A percentile compares a stretch with the other conserved stretches of the same genome.
Evolutionary conservation across 73 alveolate species (phyloP).

Genomic region (Paramecium biaurelia): DNA sequence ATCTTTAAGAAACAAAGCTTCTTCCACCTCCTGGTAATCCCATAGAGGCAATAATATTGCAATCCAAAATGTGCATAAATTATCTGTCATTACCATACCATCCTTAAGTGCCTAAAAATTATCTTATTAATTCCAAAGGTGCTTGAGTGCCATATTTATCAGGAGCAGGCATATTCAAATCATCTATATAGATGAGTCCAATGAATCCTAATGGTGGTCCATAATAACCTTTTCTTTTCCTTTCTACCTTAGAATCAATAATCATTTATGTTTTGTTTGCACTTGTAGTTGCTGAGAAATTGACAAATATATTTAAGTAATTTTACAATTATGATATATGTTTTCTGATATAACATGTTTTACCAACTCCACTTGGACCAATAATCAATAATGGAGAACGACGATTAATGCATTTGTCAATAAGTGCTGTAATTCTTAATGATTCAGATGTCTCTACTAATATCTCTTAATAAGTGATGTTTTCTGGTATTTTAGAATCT

Average conservation of each 20-base stretch:
- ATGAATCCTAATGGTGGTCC: conserved; percentile 84
- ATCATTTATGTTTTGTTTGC: conserved; percentile 85
- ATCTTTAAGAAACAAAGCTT: conserved; percentile 71
- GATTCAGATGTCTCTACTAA: conserved; percentile 89
- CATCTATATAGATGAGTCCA: conserved; percentile 82
- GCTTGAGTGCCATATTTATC: conserved; percentile 96
- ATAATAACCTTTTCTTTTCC: conserved; percentile 88
- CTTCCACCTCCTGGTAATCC: conserved; percentile 86
- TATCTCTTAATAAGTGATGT: conserved; percentile 77
- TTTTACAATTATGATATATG: conserved; percentile 68
- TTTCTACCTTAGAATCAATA: conserved; percentile 89
- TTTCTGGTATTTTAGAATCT: conserved; percentile 64
- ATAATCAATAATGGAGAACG: conserved; percentile 76
- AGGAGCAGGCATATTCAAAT: conserved; percentile 97
- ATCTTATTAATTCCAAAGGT: conserved; percentile 96
- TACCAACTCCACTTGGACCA: conserved; percentile 94
- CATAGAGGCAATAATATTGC: conserved; percentile 74
- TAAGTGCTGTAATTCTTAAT: conserved; percentile 76
- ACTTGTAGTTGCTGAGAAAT: conserved; percentile 93
- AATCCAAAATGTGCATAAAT: conserved; percentile 70
- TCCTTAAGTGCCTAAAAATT: conserved; percentile 97
- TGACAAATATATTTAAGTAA: conserved; percentile 70
- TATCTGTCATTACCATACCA: conserved; percentile 84
- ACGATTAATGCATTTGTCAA: conserved; percentile 75
- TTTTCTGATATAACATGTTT: conserved; percentile 77